A percentile compares a stretch with the other conserved stretches of the same genome.
Conservation (phyloP, 768 basidiomycete species). For the Epithele typhae region DNA sequence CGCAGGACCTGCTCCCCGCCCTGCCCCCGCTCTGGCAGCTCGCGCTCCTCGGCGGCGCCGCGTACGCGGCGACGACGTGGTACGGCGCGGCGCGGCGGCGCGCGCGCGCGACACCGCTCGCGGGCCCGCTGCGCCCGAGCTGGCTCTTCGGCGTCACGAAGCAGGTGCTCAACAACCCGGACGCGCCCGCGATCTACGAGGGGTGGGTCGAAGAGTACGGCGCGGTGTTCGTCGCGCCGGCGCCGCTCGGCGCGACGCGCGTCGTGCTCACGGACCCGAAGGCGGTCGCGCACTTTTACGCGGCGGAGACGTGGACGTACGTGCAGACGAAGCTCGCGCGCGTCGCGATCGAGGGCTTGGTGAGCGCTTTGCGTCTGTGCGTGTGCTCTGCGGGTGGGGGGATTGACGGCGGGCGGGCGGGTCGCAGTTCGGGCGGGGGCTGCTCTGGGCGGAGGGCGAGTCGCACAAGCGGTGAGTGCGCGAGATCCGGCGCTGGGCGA, state of each 20-base stretch:
- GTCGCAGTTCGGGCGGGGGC: conserved; percentile 29
- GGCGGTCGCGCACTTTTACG: conserved; percentile 47
- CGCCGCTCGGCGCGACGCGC: conserved; percentile 12
- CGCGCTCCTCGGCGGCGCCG: not conserved
- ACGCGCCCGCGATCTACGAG: conserved; percentile 35
- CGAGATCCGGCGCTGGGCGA: conserved; percentile 12
- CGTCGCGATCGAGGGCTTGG: conserved; percentile 36
- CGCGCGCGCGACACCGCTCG: conserved; percentile 30
- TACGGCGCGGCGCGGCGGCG: conserved; percentile 11
- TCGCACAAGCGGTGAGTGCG: conserved; percentile 34
- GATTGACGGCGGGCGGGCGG: too few species aligned
- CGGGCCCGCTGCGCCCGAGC: conserved; percentile 39
- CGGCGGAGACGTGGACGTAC: conserved; percentile 47
- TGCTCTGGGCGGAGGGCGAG: conserved; percentile 40
- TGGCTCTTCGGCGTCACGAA: conserved; percentile 38
- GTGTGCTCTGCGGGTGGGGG: not conserved
- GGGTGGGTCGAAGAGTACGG: conserved; percentile 48
- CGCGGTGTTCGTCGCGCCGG: conserved; percentile 38
- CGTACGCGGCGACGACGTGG: conserved; percentile 19
- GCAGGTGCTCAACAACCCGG: conserved; percentile 25
- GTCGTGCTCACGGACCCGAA: conserved; percentile 30
- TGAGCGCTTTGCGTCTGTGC: conserved; percentile 9
- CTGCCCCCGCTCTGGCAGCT: conserved; percentile 2
- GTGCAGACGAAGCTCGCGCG: conserved; percentile 31
- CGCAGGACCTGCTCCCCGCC: too few species aligned